A percentile compares a stretch with the other conserved stretches of the same genome.
Evolutionary conservation across 305 asterid genomes (phyloP).

Genomic region (Rubia tinctorum): DNA sequence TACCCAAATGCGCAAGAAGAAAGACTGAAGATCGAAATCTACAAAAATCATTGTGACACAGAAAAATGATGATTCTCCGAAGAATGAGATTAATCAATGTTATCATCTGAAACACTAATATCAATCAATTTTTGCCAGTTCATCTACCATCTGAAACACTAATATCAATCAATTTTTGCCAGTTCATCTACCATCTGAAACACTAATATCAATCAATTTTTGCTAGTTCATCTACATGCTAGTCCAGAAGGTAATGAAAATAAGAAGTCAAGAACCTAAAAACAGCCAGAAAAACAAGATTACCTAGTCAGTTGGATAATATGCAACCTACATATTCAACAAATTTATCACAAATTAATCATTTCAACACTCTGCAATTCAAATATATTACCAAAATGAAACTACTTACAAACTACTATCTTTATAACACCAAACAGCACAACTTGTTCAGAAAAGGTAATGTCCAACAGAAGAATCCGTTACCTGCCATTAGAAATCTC

Average conservation of each 20-base stretch:
- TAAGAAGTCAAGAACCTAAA: neutral
- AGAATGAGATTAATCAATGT: neutral
- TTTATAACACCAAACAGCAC: neutral
- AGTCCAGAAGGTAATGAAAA: neutral
- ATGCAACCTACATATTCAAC: neutral
- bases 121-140: neutral
- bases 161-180: too few relatives aligned
- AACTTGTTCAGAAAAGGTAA: neutral
- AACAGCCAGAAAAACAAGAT: neutral
- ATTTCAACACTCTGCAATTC: neutral
- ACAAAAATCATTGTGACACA: neutral
- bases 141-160: too few relatives aligned
- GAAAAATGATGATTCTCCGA: neutral
- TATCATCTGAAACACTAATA: neutral
- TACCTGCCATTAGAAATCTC: slow-evolving; percentile 97
- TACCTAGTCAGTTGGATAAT: neutral
- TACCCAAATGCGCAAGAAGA: neutral
- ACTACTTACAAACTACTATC: neutral
- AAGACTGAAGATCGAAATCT: neutral
- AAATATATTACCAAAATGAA: neutral
- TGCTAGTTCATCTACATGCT: neutral
- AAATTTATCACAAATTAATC: neutral
- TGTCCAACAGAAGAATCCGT: neutral
- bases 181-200: too few relatives aligned
- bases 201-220: too few relatives aligned